Base-by-base conservation (phyloP, 2,329 filamentous ascomycete genomes). In the Blastomyces gilchristii region DNA sequence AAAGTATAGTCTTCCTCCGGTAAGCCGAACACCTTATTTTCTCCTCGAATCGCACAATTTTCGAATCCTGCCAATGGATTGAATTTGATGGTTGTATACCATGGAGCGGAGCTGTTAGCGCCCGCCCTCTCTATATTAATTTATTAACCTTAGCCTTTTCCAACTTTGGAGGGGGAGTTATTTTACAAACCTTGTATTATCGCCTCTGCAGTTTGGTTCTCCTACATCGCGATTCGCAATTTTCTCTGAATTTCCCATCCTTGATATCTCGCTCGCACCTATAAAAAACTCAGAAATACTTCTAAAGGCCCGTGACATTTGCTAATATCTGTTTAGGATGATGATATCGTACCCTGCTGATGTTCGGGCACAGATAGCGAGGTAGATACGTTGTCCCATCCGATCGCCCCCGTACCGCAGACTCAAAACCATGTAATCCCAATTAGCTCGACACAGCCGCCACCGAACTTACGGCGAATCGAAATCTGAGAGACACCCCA, bases 241-340 rank as follows among this genome's bases (percentile, higher is more conserved):
- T 16, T 53, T 12, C 28, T 2, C 22, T 12, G 5, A 6, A 4
- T 5, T 7, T 14, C 12, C 14, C 12, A 12, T 34, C 25, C 22
- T 28, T 16, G 28, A 52, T 22, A 37, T 3, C 34, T 39, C 18
- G 2, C n/a, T 49, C 45, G 8, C 45, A 31, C 25, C 28, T 53
- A 18, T 53, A 53, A 53, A 34, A 31, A 0, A 6, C 25, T 6
- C 50, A 31, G 50, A 9, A 53, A 53, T 37, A 18, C 52, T 9
- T 5, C 28, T 37, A 37, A 9, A 34, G 12, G 31, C 14, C 14
- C 6, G 16, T n/a, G 18, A n/a, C 18, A 37, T 12, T 34, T 54
- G 52, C 52, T 54, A 18, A 54, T 54, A 54, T n/a, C 52, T 54
- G 52, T 5, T 16, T 37, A 54, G 52, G 52, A 54, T 54, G 52